Conservation (phyloP, 2,329 filamentous ascomycete species). For the Fusarium subtropicale region DNA sequence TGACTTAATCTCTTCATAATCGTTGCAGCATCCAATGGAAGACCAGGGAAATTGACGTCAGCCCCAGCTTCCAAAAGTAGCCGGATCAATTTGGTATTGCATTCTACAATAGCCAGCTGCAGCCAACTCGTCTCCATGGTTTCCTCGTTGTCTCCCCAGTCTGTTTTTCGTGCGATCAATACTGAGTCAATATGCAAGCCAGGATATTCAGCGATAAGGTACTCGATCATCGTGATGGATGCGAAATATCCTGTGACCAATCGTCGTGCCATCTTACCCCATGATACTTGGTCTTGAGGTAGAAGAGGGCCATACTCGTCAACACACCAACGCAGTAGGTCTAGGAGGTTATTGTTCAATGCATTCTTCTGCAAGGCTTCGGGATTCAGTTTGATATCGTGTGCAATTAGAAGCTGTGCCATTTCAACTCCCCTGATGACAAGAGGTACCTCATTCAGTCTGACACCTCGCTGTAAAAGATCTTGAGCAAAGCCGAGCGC, state of each 20-base stretch:
- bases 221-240: not conserved
- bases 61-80: slow-evolving; percentile 2
- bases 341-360: not conserved
- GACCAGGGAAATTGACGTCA: slow-evolving; percentile 7
- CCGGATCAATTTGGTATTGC: not conserved
- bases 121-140: slow-evolving; percentile 16
- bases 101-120: not conserved
- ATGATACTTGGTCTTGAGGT: not conserved
- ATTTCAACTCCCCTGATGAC: not conserved
- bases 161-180: not conserved
- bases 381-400: not conserved
- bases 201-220: slow-evolving; percentile 14
- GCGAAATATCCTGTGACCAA: not conserved
- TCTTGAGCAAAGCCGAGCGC: not conserved
- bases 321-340: slow-evolving; percentile 18
- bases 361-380: not conserved
- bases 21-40: not conserved
- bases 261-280: slow-evolving; percentile 1
- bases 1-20: not conserved
- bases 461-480: not conserved
- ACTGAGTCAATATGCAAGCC: slow-evolving; percentile 18
- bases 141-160: accelerated
- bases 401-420: not conserved
- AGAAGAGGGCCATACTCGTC: slow-evolving; percentile 2
- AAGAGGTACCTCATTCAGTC: not conserved